phyloP scores from a whole-genome alignment of 2,329 filamentous ascomycete species.

The Hysterium pulicare region DNA sequence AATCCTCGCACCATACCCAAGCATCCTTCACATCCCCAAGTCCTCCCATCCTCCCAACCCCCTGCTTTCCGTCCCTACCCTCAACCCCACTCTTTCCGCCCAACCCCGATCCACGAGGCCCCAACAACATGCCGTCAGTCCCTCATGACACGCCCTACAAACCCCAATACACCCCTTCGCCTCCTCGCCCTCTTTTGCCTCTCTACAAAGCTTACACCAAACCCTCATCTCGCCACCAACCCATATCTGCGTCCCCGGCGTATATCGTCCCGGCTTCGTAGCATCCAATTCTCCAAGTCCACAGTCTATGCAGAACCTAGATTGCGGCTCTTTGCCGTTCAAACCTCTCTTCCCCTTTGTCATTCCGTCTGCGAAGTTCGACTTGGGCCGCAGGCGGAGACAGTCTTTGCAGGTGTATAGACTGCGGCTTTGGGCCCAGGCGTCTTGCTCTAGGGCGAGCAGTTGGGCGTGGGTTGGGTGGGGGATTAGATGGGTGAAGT shows the following conservation, averaged over 20 bases:
- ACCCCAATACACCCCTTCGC: neutral
- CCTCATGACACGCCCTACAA: neutral
- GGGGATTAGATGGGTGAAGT: neutral
- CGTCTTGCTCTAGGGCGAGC: neutral
- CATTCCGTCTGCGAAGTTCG: conserved; percentile 3
- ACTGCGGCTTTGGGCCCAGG: neutral
- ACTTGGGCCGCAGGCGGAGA: neutral
- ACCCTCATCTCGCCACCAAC: neutral
- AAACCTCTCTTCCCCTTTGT: neutral
- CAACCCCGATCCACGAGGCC: too few relatives aligned
- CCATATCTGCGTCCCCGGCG: conserved; percentile 2
- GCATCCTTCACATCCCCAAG: too few relatives aligned
- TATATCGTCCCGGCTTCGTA: neutral
- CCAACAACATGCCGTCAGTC: too few relatives aligned
- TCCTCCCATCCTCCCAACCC: too few relatives aligned
- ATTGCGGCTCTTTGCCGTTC: conserved; percentile 1
- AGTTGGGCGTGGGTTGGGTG: neutral
- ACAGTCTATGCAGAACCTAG: conserved; percentile 4
- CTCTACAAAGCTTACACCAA: neutral
- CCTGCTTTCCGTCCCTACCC: too few relatives aligned
- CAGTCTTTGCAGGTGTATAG: conserved; percentile 1
- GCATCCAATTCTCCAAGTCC: neutral
- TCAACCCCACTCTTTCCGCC: too few relatives aligned
- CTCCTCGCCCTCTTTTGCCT: neutral
- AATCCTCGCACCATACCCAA: too few relatives aligned